Evolutionary conservation across 1,284 basidiomycete genomes (phyloP).

Genomic region (Boletus semigastroideus): DNA sequence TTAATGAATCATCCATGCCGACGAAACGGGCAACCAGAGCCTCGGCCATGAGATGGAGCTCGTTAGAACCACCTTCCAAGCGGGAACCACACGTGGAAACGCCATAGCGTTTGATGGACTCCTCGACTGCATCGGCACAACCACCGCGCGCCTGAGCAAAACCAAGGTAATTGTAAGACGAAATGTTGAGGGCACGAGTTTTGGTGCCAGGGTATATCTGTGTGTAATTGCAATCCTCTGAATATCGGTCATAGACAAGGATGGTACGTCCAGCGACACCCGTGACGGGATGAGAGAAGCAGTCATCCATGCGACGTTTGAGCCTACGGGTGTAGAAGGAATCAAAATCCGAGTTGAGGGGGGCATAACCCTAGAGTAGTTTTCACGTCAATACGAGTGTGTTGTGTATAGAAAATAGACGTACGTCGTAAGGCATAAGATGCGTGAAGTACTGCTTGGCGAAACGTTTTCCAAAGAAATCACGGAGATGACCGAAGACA

Average conservation of each 20-base stretch:
- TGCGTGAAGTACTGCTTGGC: slow-evolving; percentile 74
- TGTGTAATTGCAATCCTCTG: slow-evolving; percentile 80
- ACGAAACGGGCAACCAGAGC: slow-evolving; percentile 88
- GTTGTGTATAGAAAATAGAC: slow-evolving; percentile 32
- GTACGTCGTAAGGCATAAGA: slow-evolving; percentile 77
- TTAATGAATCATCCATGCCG: slow-evolving; percentile 85
- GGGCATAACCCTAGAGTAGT: slow-evolving; percentile 80
- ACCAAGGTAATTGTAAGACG: slow-evolving; percentile 99
- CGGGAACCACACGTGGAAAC: slow-evolving; percentile 77
- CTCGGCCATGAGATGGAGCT: slow-evolving; percentile 84
- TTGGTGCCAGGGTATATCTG: slow-evolving; percentile 78
- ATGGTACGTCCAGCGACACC: slow-evolving; percentile 96
- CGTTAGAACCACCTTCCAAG: slow-evolving; percentile 81
- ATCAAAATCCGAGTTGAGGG: slow-evolving; percentile 97
- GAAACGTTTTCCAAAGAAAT: slow-evolving; percentile 92
- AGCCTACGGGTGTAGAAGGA: slow-evolving; percentile 98
- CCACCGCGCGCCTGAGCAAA: slow-evolving; percentile 94
- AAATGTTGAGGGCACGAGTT: slow-evolving; percentile 93
- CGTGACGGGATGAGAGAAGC: slow-evolving; percentile 92
- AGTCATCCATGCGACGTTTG: slow-evolving; percentile 93
- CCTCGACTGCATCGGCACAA: slow-evolving; percentile 92
- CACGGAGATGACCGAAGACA: slow-evolving; percentile 87
- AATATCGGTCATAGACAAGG: slow-evolving; percentile 81
- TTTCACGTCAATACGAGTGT: slow-evolving; percentile 7
- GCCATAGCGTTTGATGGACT: slow-evolving; percentile 77